Conservation (phyloP, 805 yeast genomes). For the Tetrapisispora arboricola region DNA sequence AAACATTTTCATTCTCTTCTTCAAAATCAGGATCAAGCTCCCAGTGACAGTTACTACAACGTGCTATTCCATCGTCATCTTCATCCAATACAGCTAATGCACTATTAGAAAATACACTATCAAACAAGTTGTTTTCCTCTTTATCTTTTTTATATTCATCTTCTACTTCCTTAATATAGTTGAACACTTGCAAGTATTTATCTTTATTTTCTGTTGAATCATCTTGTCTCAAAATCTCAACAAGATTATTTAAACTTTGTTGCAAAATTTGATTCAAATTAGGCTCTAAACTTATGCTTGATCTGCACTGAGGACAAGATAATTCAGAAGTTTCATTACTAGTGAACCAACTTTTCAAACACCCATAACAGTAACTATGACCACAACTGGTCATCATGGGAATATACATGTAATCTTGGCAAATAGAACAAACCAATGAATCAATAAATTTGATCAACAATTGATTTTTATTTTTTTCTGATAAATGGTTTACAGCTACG, state of each 20-base stretch:
- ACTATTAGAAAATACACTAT: slow-evolving; percentile 37
- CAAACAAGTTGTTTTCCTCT: slow-evolving; percentile 34
- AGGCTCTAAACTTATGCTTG: slow-evolving; percentile 39
- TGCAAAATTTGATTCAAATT: slow-evolving; percentile 42
- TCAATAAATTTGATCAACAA: slow-evolving; percentile 18
- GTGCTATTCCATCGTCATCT: slow-evolving; percentile 57
- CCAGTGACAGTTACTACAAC: slow-evolving; percentile 75
- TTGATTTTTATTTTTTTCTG: slow-evolving; percentile 10
- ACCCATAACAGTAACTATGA: slow-evolving; percentile 61
- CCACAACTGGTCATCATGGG: slow-evolving; percentile 63
- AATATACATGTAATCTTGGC: slow-evolving; percentile 57
- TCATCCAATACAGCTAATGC: slow-evolving; percentile 53
- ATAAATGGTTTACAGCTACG: slow-evolving; percentile 3
- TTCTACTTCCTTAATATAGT: background rate
- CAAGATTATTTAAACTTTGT: slow-evolving; percentile 34
- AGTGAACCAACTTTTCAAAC: slow-evolving; percentile 54
- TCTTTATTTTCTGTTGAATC: background rate
- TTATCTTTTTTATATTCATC: slow-evolving; percentile 12
- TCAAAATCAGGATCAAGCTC: slow-evolving; percentile 37
- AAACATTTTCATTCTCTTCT: slow-evolving; percentile 31
- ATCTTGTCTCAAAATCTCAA: slow-evolving; percentile 27
- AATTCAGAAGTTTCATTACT: slow-evolving; percentile 31
- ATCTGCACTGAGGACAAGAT: slow-evolving; percentile 64
- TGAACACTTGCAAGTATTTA: background rate
- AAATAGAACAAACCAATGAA: slow-evolving; percentile 43